Evolutionary conservation across 306 rosid genomes (phyloP).

Genomic region (Cyamopsis tetragonoloba): DNA sequence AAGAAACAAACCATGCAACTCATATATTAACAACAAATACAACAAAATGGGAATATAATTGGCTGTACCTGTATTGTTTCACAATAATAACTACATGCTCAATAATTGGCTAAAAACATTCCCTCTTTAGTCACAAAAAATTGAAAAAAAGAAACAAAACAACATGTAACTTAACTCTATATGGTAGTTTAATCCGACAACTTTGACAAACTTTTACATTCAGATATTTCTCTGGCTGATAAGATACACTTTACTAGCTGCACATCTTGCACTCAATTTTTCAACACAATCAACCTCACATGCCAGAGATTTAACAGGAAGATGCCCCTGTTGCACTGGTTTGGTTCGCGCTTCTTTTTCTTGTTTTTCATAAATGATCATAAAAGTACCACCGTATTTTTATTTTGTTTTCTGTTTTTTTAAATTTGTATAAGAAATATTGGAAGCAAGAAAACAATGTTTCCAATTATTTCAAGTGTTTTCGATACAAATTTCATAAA

Average conservation of each 20-base stretch:
- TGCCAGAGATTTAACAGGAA: background rate
- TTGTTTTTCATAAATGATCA: too few relatives aligned
- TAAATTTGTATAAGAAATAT: too few relatives aligned
- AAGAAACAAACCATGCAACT: conserved; percentile 10
- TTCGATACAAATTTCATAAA: too few relatives aligned
- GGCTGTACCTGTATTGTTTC: background rate
- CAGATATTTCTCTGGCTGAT: background rate
- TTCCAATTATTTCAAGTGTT: too few relatives aligned
- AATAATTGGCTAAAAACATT: background rate
- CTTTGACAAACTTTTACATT: conserved; percentile 8
- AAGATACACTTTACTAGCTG: background rate
- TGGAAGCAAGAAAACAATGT: too few relatives aligned
- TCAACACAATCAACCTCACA: background rate
- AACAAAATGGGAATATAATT: background rate
- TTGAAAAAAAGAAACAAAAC: background rate
- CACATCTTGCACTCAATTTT: background rate
- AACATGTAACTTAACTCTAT: conserved; percentile 17
- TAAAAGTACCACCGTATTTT: too few relatives aligned
- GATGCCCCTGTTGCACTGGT: background rate
- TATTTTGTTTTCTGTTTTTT: too few relatives aligned
- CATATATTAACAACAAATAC: background rate
- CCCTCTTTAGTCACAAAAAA: background rate
- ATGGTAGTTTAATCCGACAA: conserved; percentile 8
- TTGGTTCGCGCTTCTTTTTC: too few relatives aligned
- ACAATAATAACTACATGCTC: background rate